phyloP scores from a whole-genome alignment of 176 grass and related monocot genomes.

The Hsuehochloa calcarea region DNA sequence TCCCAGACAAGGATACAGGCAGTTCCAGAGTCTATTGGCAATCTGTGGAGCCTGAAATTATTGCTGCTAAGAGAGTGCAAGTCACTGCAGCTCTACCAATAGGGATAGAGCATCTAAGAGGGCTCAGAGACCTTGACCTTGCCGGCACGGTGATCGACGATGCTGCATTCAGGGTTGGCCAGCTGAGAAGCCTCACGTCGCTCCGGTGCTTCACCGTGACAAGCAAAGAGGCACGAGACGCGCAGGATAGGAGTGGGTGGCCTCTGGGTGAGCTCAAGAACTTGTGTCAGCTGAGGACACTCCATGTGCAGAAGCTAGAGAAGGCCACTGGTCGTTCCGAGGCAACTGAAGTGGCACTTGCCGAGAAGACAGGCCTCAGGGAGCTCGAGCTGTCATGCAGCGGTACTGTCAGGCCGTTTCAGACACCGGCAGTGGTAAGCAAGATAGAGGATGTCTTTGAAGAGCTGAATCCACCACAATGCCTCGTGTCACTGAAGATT shows the following conservation, averaged over 20 bases:
- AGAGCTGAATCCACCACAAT: slow-evolving; percentile 55
- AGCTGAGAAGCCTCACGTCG: slow-evolving; percentile 54
- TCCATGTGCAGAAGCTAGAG: slow-evolving; percentile 62
- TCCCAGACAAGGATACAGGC: slow-evolving; percentile 57
- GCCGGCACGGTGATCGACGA: slow-evolving; percentile 39
- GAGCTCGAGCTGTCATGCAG: slow-evolving; percentile 58
- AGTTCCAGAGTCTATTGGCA: slow-evolving; percentile 51
- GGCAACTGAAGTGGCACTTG: slow-evolving; percentile 42
- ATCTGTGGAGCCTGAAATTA: slow-evolving; percentile 58
- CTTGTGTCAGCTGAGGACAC: slow-evolving; percentile 53
- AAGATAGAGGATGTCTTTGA: slow-evolving; percentile 54
- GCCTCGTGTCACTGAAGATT: slow-evolving; percentile 65
- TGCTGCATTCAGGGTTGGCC: slow-evolving; percentile 50
- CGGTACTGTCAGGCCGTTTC: background rate
- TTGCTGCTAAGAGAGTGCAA: slow-evolving; percentile 64
- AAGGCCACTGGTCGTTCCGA: slow-evolving; percentile 35
- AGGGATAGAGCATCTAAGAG: slow-evolving; percentile 55
- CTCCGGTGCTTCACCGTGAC: slow-evolving; percentile 45
- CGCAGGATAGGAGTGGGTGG: slow-evolving; percentile 39
- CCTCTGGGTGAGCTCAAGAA: slow-evolving; percentile 59
- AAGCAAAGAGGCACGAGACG: slow-evolving; percentile 13
- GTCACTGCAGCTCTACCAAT: slow-evolving; percentile 58
- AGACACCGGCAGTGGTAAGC: slow-evolving; percentile 27
- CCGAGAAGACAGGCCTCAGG: slow-evolving; percentile 46
- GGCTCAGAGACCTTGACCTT: slow-evolving; percentile 70